Base-by-base conservation (phyloP, 306 rosid genomes). In the Acmispon strigosus region DNA sequence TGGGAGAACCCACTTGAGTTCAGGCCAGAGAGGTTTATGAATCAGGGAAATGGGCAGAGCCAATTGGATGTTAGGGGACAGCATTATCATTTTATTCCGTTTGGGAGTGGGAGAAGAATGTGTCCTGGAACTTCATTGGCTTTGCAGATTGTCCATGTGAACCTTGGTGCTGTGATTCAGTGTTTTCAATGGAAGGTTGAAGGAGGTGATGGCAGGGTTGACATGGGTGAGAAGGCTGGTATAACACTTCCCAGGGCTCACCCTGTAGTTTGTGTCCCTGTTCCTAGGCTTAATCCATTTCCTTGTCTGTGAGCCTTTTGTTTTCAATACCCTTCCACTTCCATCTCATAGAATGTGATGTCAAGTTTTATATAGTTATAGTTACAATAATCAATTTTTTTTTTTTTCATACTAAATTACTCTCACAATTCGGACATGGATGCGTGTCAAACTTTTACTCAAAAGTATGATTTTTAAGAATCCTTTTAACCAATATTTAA, bases 31-130 rank as follows among this genome's bases (percentile, higher is more conserved):
- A 84, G 87, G 76, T 88, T 84, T 67, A 12, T 76, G 4, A 45
- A 20, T 37, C n/a, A n/a, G n/a, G 72, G 56, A 29, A 71, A 53
- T 42, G 82, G 34, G 34, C 34, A 45, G 13, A 34, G 61, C 17
- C 72, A 70, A 20, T 29, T 81, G 27, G 91, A 86, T 66, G 74
- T 78, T 6, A 88, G 85, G 65, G 95, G 91, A 27, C 86, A 86
- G 1, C 74, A 84, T 72, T 86, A 57, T 76, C 62, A 86, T 7
- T 12, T 84, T 5, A 22, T 88, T 59, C 96, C 96, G 4, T 89
- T 89, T 20, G 96, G 96, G 27, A 86, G 85, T 67, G 89, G 96
- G 42, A 84, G 86, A 82, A 89, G 92, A 76, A 78, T 70, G 3
- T 86, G 90, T 7, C 90, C 90, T 32, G 88, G 86, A 51, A 69